Evolutionary conservation across 768 basidiomycete species (phyloP).

Genomic region (Tulasnella calospora): DNA sequence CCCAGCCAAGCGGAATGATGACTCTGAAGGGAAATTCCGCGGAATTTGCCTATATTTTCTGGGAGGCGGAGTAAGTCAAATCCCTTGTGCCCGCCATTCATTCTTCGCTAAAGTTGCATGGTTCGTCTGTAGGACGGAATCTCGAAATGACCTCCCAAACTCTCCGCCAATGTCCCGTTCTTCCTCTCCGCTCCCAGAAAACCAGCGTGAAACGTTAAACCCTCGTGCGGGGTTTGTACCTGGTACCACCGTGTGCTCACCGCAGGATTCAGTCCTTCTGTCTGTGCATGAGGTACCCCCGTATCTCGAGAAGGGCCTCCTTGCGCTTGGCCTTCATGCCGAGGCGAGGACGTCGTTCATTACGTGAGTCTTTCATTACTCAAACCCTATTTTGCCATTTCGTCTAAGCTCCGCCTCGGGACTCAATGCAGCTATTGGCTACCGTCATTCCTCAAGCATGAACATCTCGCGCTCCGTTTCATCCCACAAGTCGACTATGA

Average conservation of each 20-base stretch:
- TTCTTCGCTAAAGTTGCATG: no score
- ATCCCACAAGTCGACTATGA: no score
- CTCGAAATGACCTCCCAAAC: neutral
- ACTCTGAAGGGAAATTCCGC: neutral
- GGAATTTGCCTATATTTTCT: neutral
- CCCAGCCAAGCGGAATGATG: neutral
- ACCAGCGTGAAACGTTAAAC: neutral
- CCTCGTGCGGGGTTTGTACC: neutral
- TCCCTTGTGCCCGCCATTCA: neutral
- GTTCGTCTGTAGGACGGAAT: neutral
- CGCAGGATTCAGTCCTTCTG: neutral
- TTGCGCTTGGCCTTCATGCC: neutral
- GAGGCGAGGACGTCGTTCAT: neutral
- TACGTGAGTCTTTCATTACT: neutral
- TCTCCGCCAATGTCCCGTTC: neutral
- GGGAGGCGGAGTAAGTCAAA: neutral
- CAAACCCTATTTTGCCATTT: no score
- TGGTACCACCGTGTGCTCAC: neutral
- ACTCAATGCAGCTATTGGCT: slow-evolving; percentile 48
- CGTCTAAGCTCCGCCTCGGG: no score
- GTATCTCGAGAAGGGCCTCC: neutral
- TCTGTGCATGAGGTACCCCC: neutral
- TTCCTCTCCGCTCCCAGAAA: neutral
- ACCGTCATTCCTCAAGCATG: slow-evolving; percentile 41
- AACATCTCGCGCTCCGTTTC: slow-evolving; percentile 44